A percentile compares a stretch with the other conserved stretches of the same genome.
phyloP scores from a whole-genome alignment of 176 grass and related monocot genomes.

The Oryza meyeriana region DNA sequence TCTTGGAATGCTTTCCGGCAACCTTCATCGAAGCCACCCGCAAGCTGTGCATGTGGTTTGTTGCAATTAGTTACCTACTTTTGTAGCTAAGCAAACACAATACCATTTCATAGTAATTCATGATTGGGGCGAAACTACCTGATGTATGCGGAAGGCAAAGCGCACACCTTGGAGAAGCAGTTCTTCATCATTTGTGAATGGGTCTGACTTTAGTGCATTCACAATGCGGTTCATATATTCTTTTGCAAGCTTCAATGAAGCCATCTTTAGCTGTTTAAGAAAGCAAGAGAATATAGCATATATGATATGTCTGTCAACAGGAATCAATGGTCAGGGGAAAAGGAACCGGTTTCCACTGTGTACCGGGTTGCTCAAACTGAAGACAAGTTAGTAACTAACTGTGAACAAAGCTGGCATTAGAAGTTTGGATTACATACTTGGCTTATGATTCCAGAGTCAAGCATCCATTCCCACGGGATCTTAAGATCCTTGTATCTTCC shows the following conservation, averaged over 20 bases:
- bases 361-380: neutral
- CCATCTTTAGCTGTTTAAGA: conserved; percentile 71
- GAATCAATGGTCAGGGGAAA: neutral
- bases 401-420: conserved; percentile 5
- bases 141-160: conserved; percentile 92
- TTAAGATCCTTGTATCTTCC: conserved; percentile 82
- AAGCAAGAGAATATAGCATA: conserved; percentile 21
- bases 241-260: conserved; percentile 88
- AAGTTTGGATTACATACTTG: conserved; percentile 54
- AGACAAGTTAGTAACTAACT: conserved; percentile 20
- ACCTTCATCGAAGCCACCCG: conserved; percentile 81
- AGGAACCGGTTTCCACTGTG: neutral
- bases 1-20: conserved; percentile 76
- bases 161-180: conserved; percentile 72
- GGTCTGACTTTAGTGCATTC: conserved; percentile 58
- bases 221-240: conserved; percentile 84
- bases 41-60: conserved; percentile 54
- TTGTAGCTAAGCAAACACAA: conserved; percentile 10
- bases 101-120: conserved; percentile 18
- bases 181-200: conserved; percentile 84
- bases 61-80: conserved; percentile 20
- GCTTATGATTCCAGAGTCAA: conserved; percentile 72
- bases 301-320: conserved; percentile 11
- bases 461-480: conserved; percentile 99
- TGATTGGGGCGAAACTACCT: conserved; percentile 46